These are phyloP conservation scores for Aspergillus sergii DNA, from an alignment of 2,329 filamentous ascomycete species.

Conservation along the genomic window DNA sequence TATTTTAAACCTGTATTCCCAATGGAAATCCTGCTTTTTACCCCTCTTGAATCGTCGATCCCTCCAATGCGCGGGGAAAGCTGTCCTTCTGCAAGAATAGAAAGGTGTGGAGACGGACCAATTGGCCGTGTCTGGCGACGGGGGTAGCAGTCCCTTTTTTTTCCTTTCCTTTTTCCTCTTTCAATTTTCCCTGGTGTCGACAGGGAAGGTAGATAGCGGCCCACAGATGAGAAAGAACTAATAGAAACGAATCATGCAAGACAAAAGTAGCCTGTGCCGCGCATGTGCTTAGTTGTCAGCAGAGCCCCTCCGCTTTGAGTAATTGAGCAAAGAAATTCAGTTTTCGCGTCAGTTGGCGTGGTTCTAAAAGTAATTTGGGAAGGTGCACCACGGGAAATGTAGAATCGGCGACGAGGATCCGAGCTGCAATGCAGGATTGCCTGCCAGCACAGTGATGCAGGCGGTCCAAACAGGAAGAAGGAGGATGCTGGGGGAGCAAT, in stretches of 20 bases:
- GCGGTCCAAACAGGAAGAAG: constrained; percentile 36
- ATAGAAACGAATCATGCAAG: constrained; percentile 23
- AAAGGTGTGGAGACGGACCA: constrained; percentile 31
- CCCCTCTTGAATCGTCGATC: constrained; percentile 35
- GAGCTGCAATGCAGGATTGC: constrained; percentile 33
- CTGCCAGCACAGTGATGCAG: constrained; percentile 42
- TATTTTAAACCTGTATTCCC: constrained; percentile 19
- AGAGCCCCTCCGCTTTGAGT: constrained; percentile 24
- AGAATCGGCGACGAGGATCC: constrained; percentile 30
- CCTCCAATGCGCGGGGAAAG: constrained; percentile 36
- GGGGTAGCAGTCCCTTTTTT: constrained; percentile 18
- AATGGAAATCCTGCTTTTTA: constrained; percentile 23
- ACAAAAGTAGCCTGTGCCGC: constrained; percentile 27
- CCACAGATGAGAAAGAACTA: constrained; percentile 11
- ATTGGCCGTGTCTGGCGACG: constrained; percentile 28
- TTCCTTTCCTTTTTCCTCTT: background rate
- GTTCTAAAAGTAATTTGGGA: constrained; percentile 13
- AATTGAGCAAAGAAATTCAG: constrained; percentile 17
- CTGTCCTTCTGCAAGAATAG: constrained; percentile 32
- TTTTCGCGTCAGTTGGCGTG: constrained; percentile 17
- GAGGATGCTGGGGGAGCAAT: constrained; percentile 28
- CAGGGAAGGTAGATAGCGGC: constrained; percentile 7
- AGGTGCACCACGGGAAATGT: constrained; percentile 17
- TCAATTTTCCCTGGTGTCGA: background rate
- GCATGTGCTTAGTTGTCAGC: constrained; percentile 31